Evolutionary conservation across 225 moss, liverwort and hornwort genomes (phyloP).

Genomic region (Asterella californica): DNA sequence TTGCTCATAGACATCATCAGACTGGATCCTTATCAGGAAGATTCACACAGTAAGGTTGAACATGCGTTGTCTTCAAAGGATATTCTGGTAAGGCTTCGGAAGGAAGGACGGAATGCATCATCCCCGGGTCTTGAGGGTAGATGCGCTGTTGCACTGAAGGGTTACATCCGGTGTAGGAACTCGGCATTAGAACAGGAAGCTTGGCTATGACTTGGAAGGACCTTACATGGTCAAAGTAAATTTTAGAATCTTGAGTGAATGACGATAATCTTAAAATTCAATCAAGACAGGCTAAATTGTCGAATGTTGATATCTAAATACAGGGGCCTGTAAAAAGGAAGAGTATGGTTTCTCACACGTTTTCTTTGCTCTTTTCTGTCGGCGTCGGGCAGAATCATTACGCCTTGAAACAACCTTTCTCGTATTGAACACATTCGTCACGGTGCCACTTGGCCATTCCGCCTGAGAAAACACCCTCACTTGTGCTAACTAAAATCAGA

Average conservation of each 20-base stretch:
- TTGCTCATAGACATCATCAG: neutral
- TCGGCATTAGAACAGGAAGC: conserved; percentile 93
- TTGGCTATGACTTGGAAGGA: conserved; percentile 97
- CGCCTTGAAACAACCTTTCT: too few species aligned
- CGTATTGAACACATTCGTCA: too few species aligned
- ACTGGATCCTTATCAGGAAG: neutral
- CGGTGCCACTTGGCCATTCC: too few species aligned
- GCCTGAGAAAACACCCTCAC: too few species aligned
- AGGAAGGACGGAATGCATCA: conserved; percentile 79
- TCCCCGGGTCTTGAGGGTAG: conserved; percentile 83
- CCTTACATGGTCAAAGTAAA: conserved; percentile 98
- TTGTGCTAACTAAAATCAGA: too few species aligned
- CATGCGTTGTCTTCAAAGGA: conserved; percentile 42
- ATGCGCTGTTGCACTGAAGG: conserved; percentile 90
- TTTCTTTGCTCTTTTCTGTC: too few species aligned
- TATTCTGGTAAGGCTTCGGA: conserved; percentile 88
- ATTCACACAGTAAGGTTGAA: neutral
- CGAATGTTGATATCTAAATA: too few species aligned
- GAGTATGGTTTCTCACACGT: too few species aligned
- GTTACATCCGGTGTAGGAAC: conserved; percentile 97
- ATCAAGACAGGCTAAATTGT: too few species aligned
- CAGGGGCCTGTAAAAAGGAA: too few species aligned
- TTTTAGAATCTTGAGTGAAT: conserved; percentile 41
- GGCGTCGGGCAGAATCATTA: too few species aligned
- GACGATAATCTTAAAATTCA: too few species aligned